A percentile compares a stretch with the other conserved stretches of the same genome.
phyloP scores from a whole-genome alignment of 2,329 filamentous ascomycete genomes.

The Pseudovirgaria hyperparasitica region DNA sequence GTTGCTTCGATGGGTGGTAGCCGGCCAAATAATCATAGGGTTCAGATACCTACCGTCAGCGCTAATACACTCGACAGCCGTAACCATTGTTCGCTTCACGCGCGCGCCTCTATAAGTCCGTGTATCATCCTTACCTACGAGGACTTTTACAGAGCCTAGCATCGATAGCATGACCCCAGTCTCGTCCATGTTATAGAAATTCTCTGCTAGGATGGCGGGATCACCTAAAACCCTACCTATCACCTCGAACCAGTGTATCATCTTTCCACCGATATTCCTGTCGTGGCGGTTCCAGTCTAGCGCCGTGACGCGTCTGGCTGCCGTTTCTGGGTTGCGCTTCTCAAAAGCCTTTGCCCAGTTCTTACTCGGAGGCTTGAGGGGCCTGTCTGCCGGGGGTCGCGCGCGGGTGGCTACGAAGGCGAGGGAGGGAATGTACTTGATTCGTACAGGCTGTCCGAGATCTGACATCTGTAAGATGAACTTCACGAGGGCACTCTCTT shows the following conservation, averaged over 20 bases:
- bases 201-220: constrained; percentile 4
- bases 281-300: constrained; percentile 13
- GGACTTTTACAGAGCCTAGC: constrained; percentile 10
- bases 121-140: constrained; percentile 11
- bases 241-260: constrained; percentile 13
- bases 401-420: constrained; percentile 8
- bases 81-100: constrained; percentile 11
- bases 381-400: constrained; percentile 6
- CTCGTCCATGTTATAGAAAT: constrained; percentile 8
- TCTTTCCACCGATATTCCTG: constrained; percentile 10
- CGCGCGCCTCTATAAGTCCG: constrained; percentile 10
- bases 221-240: constrained; percentile 9
- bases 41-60: constrained; percentile 7
- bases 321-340: constrained; percentile 8
- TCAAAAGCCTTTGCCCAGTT: constrained; percentile 10
- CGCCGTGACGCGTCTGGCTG: constrained; percentile 7
- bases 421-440: constrained; percentile 10
- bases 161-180: constrained; percentile 9
- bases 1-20: constrained; percentile 7
- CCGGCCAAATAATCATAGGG: constrained; percentile 9
- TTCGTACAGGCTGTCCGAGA: constrained; percentile 8
- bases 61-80: constrained; percentile 9
- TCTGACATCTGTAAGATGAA: constrained; percentile 8
- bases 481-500: constrained; percentile 15
- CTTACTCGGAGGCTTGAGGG: constrained; percentile 6